Base-by-base conservation (phyloP, 805 yeast species). In the Ogataea henricii region DNA sequence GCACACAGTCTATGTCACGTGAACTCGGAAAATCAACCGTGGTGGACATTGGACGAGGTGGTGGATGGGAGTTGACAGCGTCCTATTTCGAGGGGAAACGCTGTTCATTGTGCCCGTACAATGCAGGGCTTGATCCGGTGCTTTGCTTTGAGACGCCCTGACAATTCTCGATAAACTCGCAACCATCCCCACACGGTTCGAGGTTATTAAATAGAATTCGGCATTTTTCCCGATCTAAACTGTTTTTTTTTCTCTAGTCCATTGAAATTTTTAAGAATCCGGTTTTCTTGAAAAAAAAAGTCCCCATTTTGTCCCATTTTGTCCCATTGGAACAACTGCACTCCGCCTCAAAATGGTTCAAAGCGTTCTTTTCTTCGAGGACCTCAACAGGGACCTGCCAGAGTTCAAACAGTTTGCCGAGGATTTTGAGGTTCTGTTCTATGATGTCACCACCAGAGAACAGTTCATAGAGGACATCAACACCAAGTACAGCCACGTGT, bases 341-440 rank as follows among this genome's bases (percentile, higher is more conserved):
- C n/a, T n/a, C n/a, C n/a, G n/a, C n/a, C n/a, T n/a, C 30, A 27
- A 27, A 27, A 34, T 34, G 25, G 21, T 18, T 16, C 36, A 20
- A 29, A 40, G 27, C 13, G 79, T 79, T 1, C 62, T 81, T 18
- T 73, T 79, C 52, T 62, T 81, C 7, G 79, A 79, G 14, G 83
- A 79, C 35, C 59, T 80, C 33, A 77, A 80, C 57, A 66, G 65
- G 23, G 57, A 68, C 2, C 59, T 78, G 14, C 73, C 77, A 1
- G 79, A 79, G 48, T 83, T 73, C 64, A 50, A 65, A 21, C 56
- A 65, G 20, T 74, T 85, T 54, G 48, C 65, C n/a, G 52, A 67
- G 10, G 63, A 69, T 22, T 77, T 76, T 45, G 65, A 71, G 0
- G 66, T 73, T 10, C 48, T 73, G 1, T 48, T 65, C 38, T 75